Evolutionary conservation across 192 early-diverging fungal genomes (phyloP), one percentile per base, ranked within the genome.

Genomic region (Backusella tuberculispora): DNA sequence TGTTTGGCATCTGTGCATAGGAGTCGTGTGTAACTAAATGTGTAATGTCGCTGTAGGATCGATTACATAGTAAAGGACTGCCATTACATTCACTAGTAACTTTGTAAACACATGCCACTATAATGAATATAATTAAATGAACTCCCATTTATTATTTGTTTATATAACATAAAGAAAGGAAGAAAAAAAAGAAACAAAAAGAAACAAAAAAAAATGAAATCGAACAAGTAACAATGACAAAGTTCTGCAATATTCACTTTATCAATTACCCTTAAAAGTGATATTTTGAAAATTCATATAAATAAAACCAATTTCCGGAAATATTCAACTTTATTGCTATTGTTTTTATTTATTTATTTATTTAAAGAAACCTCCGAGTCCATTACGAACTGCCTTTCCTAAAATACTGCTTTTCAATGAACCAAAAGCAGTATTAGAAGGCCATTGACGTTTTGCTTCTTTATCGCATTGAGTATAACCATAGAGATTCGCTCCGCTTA

Each of bases 381-480:
- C 53, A 26, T n/a, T 13, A 26, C 53, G 53, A 60, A 60, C 53
- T 4, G n/a, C 53, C 0, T 5, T 60, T 60, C 53, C 53, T 60
- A 60, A 60, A 60, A 60, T 60, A 29, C 10, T 26, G 8, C 21
- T 60, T 24, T 19, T 60, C 53, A 60, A 60, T 1, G 53, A 60
- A 9, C 53, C 53, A 24, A 60, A 60, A 26, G 53, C 4, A 24
- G 53, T 26, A 5, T 60, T 19, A 26, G 21, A 19, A 60, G 53
- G 4, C 53, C 53, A 60, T 26, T 26, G 21, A 60, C 53, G 53
- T 75, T 83, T 92, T 41, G 92, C 92, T 77, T 94, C 96, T 88
- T 96, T 96, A 77, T 99, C 95, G 77, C 97, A 99, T 63, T 94
- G 89, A 21, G 94, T 95, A 76, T 98, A 99, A 15, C 97, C 98